Evolutionary conservation across 2,329 filamentous ascomycete species (phyloP).

Genomic region (Botrytis deweyae): DNA sequence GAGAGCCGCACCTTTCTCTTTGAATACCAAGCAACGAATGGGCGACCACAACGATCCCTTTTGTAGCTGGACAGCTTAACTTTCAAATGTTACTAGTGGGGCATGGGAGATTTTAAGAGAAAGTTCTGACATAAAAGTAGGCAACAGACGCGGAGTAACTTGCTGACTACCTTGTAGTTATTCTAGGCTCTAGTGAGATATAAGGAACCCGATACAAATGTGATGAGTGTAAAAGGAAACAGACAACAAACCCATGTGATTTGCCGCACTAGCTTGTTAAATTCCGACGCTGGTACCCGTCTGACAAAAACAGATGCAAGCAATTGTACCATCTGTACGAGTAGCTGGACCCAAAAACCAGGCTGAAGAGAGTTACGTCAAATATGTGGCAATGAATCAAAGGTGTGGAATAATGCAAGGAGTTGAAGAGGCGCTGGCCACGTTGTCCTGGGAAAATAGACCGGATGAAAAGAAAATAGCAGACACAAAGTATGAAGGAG

Average conservation of each 20-base stretch:
- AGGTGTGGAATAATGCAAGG: conserved; percentile 6
- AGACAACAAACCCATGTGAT: neutral
- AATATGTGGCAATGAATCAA: conserved; percentile 6
- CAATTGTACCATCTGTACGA: neutral
- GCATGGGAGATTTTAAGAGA: neutral
- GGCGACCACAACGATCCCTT: neutral
- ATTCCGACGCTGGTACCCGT: neutral
- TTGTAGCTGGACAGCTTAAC: neutral
- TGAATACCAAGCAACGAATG: neutral
- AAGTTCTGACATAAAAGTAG: neutral
- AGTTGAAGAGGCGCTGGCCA: conserved; percentile 17
- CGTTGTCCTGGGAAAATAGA: neutral
- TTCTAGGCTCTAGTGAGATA: neutral
- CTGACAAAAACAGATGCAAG: neutral
- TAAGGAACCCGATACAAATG: neutral
- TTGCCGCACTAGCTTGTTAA: neutral
- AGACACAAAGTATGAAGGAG: neutral
- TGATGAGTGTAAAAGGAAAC: neutral
- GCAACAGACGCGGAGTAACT: conserved; percentile 10
- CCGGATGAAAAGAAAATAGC: neutral
- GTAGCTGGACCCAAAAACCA: neutral
- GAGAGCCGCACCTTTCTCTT: conserved; percentile 8
- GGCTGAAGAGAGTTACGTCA: neutral
- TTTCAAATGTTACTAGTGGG: neutral
- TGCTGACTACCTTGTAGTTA: neutral